Percentiles rank a stretch among this genome's conserved stretches.
Evolutionary conservation across 2,329 filamentous ascomycete species (phyloP).

Genomic region (Aspergillus niger): DNA sequence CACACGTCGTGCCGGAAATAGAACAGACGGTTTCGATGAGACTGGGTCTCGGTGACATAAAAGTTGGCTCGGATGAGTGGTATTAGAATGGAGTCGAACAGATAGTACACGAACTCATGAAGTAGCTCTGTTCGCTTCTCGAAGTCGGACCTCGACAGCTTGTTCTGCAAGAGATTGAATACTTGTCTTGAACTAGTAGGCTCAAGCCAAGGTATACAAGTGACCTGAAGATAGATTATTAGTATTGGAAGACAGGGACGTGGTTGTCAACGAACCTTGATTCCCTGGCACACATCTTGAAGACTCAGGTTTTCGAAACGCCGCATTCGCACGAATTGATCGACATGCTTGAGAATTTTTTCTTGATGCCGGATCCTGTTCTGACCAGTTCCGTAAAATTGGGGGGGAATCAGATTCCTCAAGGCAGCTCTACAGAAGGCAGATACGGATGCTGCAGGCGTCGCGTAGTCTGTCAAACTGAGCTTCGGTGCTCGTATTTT

Average conservation of each 20-base stretch:
- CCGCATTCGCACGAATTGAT: constrained; percentile 74
- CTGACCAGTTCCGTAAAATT: constrained; percentile 69
- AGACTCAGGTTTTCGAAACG: constrained; percentile 80
- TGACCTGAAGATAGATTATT: constrained; percentile 55
- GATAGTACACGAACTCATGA: constrained; percentile 82
- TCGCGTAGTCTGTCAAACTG: constrained; percentile 68
- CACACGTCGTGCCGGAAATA: constrained; percentile 96
- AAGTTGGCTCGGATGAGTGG: constrained; percentile 86
- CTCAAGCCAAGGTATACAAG: constrained; percentile 71
- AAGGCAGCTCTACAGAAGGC: constrained; percentile 82
- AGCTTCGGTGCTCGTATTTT: constrained; percentile 20
- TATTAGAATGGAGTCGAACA: constrained; percentile 89
- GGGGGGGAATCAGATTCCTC: constrained; percentile 69
- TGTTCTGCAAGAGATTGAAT: constrained; percentile 38
- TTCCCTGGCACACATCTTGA: constrained; percentile 72
- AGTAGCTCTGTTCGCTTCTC: constrained; percentile 78
- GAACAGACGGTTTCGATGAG: constrained; percentile 77
- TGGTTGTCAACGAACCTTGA: constrained; percentile 62
- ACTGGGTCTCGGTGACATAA: constrained; percentile 88
- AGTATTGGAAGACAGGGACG: not conserved
- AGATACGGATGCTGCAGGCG: constrained; percentile 69
- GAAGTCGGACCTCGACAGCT: constrained; percentile 69
- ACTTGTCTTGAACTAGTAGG: constrained; percentile 47
- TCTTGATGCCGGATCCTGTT: constrained; percentile 61
- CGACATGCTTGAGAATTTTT: constrained; percentile 66